Conservation (phyloP, 2,329 filamentous ascomycete genomes). For the Ampelomyces quisqualis region DNA sequence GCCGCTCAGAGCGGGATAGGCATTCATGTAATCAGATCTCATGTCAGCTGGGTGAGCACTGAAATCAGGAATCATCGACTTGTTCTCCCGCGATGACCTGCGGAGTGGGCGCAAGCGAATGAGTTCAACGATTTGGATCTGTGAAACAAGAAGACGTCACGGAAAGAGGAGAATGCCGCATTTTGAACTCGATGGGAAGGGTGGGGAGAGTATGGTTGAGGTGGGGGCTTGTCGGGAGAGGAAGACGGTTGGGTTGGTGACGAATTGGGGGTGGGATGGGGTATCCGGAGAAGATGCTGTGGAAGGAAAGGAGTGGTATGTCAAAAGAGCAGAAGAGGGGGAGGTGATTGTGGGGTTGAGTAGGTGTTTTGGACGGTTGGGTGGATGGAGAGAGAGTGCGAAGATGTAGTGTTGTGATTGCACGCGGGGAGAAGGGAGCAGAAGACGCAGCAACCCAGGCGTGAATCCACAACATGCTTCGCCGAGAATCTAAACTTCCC, state of each 20-base stretch:
- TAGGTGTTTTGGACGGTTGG: conserved; percentile 10
- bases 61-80: not conserved
- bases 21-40: too few species aligned
- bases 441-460: too few species aligned
- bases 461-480: too few species aligned
- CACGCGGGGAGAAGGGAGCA: too few species aligned
- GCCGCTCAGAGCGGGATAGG: not conserved
- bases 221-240: conserved; percentile 14
- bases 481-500: too few species aligned
- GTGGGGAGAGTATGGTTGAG: conserved; percentile 21
- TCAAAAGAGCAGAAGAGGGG: conserved; percentile 8
- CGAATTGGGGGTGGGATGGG: conserved; percentile 12
- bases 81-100: not conserved
- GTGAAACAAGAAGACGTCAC: conserved; percentile 1
- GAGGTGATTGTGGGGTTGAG: conserved; percentile 12
- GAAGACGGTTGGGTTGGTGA: conserved; percentile 17
- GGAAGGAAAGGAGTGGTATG: conserved; percentile 5
- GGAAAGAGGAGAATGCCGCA: conserved; percentile 5
- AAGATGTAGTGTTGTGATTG: conserved; percentile 8
- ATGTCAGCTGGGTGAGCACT: not conserved
- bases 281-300: conserved; percentile 11
- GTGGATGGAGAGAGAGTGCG: conserved; percentile 9
- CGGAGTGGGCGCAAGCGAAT: not conserved
- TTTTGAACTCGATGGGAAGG: conserved; percentile 17
- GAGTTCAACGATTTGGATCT: not conserved